Evolutionary conservation across 2,329 filamentous ascomycete species (phyloP).

Genomic region (Fusarium neocosmosporiellum): DNA sequence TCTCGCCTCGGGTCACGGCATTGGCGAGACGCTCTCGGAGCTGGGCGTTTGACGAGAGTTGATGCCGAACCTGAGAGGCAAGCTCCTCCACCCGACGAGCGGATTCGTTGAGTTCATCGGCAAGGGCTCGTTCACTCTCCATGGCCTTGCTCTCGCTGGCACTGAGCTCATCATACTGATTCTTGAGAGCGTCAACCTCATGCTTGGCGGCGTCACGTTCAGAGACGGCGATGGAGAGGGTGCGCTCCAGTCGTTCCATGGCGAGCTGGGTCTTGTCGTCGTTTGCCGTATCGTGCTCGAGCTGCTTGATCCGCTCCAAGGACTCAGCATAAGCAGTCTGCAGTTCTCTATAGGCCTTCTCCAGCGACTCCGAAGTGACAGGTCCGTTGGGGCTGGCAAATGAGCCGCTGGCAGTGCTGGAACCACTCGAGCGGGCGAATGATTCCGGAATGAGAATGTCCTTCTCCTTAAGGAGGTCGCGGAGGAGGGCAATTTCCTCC

Average conservation of each 20-base stretch:
- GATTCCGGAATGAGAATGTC: constrained; percentile 80
- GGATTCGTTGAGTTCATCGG: constrained; percentile 77
- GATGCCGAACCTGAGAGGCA: constrained; percentile 80
- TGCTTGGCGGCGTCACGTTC: constrained; percentile 79
- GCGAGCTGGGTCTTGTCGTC: constrained; percentile 71
- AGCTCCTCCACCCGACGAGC: constrained; percentile 83
- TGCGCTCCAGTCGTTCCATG: constrained; percentile 73
- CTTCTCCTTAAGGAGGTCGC: constrained; percentile 81
- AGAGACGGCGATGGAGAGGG: constrained; percentile 74
- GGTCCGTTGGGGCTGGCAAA: constrained; percentile 51
- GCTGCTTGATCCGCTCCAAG: constrained; percentile 71
- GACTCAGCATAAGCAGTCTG: constrained; percentile 77
- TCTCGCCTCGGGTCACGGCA: constrained; percentile 85
- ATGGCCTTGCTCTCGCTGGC: constrained; percentile 66
- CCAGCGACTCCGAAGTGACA: constrained; percentile 77
- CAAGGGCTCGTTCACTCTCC: constrained; percentile 71
- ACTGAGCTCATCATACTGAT: constrained; percentile 69
- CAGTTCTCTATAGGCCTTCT: constrained; percentile 79
- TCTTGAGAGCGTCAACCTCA: constrained; percentile 71
- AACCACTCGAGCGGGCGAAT: constrained; percentile 58
- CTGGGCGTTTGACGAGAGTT: constrained; percentile 80
- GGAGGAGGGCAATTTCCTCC: constrained; percentile 88
- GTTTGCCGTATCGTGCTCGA: constrained; percentile 63
- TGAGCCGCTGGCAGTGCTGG: constrained; percentile 41
- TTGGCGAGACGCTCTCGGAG: constrained; percentile 81